phyloP scores from a whole-genome alignment of 1,284 basidiomycete species.

The Anthracocystis panici-leucophaei region DNA sequence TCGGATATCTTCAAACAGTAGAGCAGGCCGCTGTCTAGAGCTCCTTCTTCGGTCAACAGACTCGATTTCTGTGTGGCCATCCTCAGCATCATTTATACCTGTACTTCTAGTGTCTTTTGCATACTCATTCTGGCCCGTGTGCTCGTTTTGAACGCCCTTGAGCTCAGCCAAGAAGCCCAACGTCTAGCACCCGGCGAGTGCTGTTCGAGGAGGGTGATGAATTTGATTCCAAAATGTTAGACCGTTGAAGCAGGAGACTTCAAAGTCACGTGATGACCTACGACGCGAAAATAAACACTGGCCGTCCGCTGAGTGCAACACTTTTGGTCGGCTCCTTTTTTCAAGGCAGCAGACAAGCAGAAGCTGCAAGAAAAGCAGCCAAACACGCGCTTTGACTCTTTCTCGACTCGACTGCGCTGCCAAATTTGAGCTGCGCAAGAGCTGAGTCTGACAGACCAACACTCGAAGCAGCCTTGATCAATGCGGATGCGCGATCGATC shows the following conservation, averaged over 20 bases:
- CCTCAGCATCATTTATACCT: constrained; percentile 5
- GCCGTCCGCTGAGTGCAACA: constrained; percentile 13
- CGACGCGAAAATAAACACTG: constrained; percentile 40
- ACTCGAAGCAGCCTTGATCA: not conserved
- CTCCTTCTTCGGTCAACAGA: too few relatives aligned
- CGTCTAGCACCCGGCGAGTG: not conserved
- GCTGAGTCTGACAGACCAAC: constrained; percentile 8
- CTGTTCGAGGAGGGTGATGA: not conserved
- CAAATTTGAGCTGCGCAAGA: not conserved
- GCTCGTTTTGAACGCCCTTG: not conserved
- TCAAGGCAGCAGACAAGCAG: constrained; percentile 2
- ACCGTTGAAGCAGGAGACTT: not conserved
- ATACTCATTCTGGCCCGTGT: not conserved
- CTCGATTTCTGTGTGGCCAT: not conserved
- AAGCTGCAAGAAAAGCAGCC: not conserved
- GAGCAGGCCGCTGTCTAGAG: not conserved
- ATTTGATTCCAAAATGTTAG: not conserved
- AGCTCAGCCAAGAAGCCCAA: not conserved
- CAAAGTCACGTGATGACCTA: constrained; percentile 31
- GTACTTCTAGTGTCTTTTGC: constrained; percentile 23
- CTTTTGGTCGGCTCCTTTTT: not conserved
- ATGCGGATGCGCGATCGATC: constrained; percentile 7
- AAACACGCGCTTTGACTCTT: constrained; percentile 6
- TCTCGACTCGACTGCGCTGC: not conserved
- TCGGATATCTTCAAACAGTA: too few relatives aligned